A percentile compares a stretch with the other conserved stretches of the same genome.
phyloP scores from a whole-genome alignment of 192 early-diverging fungal species.

The Dissophora globulifera region DNA sequence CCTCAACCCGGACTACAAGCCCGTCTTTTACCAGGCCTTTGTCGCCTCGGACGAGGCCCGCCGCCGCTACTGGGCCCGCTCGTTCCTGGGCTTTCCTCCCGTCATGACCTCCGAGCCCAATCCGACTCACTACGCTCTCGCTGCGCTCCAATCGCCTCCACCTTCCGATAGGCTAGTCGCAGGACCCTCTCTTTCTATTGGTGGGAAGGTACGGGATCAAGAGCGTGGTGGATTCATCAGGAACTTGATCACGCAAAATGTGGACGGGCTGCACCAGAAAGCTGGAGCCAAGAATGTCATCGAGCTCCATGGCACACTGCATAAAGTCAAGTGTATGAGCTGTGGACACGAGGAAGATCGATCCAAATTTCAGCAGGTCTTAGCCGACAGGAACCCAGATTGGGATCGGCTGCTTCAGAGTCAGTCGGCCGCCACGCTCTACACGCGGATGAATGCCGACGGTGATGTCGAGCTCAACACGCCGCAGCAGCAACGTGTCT shows the following conservation, averaged over 20 bases:
- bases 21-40: constrained; percentile 84
- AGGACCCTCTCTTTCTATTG: neutral
- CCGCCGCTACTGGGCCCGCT: constrained; percentile 93
- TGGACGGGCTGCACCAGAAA: constrained; percentile 82
- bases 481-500: constrained; percentile 12
- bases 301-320: constrained; percentile 91
- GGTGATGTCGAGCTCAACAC: constrained; percentile 30
- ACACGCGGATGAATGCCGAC: constrained; percentile 64
- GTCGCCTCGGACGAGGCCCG: constrained; percentile 50
- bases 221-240: constrained; percentile 46
- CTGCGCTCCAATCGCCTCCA: constrained; percentile 58
- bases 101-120: constrained; percentile 80
- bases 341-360: constrained; percentile 70
- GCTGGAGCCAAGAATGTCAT: constrained; percentile 68
- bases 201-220: neutral
- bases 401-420: constrained; percentile 61
- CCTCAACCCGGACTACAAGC: constrained; percentile 79
- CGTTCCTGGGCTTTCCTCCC: constrained; percentile 82
- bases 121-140: constrained; percentile 71
- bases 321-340: constrained; percentile 74
- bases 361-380: constrained; percentile 68
- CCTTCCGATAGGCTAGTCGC: neutral
- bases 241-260: constrained; percentile 91
- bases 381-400: constrained; percentile 76
- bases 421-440: constrained; percentile 53